These are phyloP conservation scores for Saitozyma podzolica DNA, from an alignment of 768 basidiomycete genomes.

Conservation along the genomic window DNA sequence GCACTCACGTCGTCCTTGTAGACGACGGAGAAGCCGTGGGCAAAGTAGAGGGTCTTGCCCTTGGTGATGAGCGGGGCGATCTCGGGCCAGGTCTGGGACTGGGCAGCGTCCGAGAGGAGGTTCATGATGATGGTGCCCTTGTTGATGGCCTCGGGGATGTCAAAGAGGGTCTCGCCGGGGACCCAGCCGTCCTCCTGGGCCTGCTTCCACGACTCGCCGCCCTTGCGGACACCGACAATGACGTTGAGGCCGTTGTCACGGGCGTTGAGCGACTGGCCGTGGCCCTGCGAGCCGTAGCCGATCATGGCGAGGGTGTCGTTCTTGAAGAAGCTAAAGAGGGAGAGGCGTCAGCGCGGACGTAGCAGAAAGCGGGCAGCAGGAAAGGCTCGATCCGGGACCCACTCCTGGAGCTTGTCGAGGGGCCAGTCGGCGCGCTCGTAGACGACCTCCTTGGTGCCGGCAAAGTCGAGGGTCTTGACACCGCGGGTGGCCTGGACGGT, in stretches of 20 bases:
- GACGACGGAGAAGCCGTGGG: slow-evolving; percentile 98
- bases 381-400: slow-evolving; percentile 19
- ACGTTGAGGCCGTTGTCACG: slow-evolving; percentile 99
- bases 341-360: too few relatives aligned
- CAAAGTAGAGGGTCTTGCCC: slow-evolving; percentile 99
- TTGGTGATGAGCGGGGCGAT: slow-evolving; percentile 94
- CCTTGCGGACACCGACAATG: slow-evolving; percentile 95
- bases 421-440: slow-evolving; percentile 99
- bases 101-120: slow-evolving; percentile 97
- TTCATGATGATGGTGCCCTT: slow-evolving; percentile 99
- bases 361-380: background rate
- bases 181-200: slow-evolving; percentile 97
- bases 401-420: slow-evolving; percentile 89
- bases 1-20: slow-evolving; percentile 78
- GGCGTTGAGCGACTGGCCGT: slow-evolving; percentile 97
- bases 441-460: slow-evolving; percentile 86
- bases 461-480: slow-evolving; percentile 93
- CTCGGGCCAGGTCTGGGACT: slow-evolving; percentile 89
- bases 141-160: slow-evolving; percentile 95
- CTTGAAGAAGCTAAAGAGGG: slow-evolving; percentile 74
- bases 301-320: slow-evolving; percentile 98
- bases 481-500: slow-evolving; percentile 62
- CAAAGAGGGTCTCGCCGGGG: slow-evolving; percentile 94
- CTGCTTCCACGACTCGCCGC: slow-evolving; percentile 94
- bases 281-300: slow-evolving; percentile 92